Conservation (phyloP, 345 rosid genomes). For the Brassica rapa region DNA sequence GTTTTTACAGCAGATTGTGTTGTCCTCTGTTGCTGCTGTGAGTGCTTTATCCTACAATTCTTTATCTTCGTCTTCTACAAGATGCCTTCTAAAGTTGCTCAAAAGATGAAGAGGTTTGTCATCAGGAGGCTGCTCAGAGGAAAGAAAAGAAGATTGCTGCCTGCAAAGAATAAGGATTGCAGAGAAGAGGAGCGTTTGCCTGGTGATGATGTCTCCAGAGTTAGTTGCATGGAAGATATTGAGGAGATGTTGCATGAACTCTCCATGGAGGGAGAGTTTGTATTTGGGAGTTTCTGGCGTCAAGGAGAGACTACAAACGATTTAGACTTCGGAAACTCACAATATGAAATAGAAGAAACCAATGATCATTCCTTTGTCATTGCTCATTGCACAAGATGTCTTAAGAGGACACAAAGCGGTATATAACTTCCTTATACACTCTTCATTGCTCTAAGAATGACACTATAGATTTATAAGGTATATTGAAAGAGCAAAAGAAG, state of each 20-base stretch:
- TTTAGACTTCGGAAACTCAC: conserved; percentile 21
- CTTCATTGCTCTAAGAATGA: conserved; percentile 13
- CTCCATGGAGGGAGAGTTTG: conserved; percentile 65
- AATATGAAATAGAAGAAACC: conserved; percentile 19
- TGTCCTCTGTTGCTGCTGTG: conserved; percentile 75
- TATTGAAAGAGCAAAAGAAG: conserved; percentile 25
- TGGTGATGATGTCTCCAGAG: conserved; percentile 3
- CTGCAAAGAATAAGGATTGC: conserved; percentile 8
- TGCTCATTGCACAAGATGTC: conserved; percentile 31
- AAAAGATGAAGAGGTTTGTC: conserved; percentile 50
- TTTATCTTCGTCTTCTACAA: conserved; percentile 55
- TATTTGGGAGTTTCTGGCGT: conserved; percentile 92
- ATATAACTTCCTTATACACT: conserved; percentile 13
- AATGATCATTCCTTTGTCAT: conserved; percentile 16
- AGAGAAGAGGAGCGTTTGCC: conserved; percentile 12
- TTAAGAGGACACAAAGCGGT: conserved; percentile 7
- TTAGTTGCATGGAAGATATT: conserved; percentile 55
- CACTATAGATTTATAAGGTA: background rate
- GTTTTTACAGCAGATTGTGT: conserved; percentile 70
- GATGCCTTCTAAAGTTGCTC: conserved; percentile 55
- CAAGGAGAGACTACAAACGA: conserved; percentile 38
- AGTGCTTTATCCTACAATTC: conserved; percentile 68
- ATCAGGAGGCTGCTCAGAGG: conserved; percentile 45
- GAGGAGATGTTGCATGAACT: conserved; percentile 61
- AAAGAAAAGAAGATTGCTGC: conserved; percentile 29